Conservation (phyloP, 352 stramenopile species). For the Globisporangium apiculatum region DNA sequence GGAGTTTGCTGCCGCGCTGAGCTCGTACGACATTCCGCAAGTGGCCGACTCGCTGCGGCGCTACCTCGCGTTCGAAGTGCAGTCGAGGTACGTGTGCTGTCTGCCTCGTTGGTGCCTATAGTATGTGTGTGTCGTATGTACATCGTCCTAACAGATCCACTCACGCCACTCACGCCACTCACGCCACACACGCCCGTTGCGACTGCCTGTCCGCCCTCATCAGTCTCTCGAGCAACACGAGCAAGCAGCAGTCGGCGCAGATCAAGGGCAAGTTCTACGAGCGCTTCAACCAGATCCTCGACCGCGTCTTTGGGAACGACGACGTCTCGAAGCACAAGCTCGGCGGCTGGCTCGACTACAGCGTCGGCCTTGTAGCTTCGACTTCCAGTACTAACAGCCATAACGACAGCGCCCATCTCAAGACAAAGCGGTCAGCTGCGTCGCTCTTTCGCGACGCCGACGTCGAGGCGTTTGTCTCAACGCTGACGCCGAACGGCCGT, state of each 20-base stretch:
- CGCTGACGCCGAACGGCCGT: slow-evolving; percentile 39
- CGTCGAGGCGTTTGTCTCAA: slow-evolving; percentile 44
- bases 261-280: slow-evolving; percentile 81
- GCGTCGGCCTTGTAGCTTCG: slow-evolving; percentile 26
- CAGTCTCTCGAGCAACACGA: slow-evolving; percentile 36
- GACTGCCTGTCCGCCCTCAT: not conserved
- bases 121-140: not conserved
- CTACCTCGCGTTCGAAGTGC: slow-evolving; percentile 64
- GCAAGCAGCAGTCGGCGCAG: slow-evolving; percentile 73
- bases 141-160: not conserved
- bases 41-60: slow-evolving; percentile 53
- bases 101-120: not conserved
- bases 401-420: slow-evolving; percentile 15
- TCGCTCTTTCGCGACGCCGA: slow-evolving; percentile 38
- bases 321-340: slow-evolving; percentile 71
- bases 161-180: too few species aligned
- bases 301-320: slow-evolving; percentile 72
- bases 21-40: slow-evolving; percentile 57
- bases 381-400: not conserved
- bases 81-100: slow-evolving; percentile 32
- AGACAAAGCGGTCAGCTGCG: slow-evolving; percentile 33
- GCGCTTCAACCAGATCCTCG: slow-evolving; percentile 79
- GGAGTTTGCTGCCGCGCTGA: slow-evolving; percentile 58
- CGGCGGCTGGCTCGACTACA: slow-evolving; percentile 82
- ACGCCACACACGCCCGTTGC: not conserved